A percentile compares a stretch with the other conserved stretches of the same genome.
phyloP scores from a whole-genome alignment of 345 rosid genomes.

The Moringa oleifera region DNA sequence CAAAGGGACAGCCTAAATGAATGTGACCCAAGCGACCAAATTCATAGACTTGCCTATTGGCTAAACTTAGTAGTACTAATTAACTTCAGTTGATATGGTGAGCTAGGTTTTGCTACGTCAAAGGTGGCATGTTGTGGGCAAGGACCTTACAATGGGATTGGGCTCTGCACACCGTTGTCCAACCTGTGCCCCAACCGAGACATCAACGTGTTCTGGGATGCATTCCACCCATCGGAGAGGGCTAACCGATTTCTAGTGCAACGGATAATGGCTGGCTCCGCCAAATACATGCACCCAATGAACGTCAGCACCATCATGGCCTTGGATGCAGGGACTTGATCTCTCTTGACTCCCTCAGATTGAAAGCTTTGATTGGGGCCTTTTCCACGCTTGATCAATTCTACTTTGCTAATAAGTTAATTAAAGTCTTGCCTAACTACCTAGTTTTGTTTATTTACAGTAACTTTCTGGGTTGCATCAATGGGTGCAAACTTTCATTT shows the following conservation, averaged over 20 bases:
- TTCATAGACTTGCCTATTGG: too few species aligned
- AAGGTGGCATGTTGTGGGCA: conserved; percentile 75
- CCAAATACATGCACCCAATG: conserved; percentile 65
- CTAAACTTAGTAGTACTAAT: too few species aligned
- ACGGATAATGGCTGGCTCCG: conserved; percentile 38
- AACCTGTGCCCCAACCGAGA: conserved; percentile 67
- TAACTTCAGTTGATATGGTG: too few species aligned
- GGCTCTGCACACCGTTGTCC: conserved; percentile 56
- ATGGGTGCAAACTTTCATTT: too few species aligned
- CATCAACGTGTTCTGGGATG: conserved; percentile 59
- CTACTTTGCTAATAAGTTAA: too few species aligned
- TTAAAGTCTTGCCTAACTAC: too few species aligned
- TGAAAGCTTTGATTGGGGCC: too few species aligned
- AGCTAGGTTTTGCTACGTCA: conserved; percentile 24
- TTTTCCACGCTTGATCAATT: too few species aligned
- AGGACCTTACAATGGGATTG: conserved; percentile 69
- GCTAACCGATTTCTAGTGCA: conserved; percentile 54
- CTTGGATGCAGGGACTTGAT: conserved; percentile 37
- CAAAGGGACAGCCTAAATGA: too few species aligned
- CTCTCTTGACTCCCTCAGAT: not conserved
- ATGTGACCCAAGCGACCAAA: too few species aligned
- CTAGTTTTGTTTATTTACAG: too few species aligned
- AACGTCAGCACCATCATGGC: conserved; percentile 55
- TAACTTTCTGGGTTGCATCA: too few species aligned
- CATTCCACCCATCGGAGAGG: conserved; percentile 73